Base-by-base conservation (phyloP, 805 yeast species). In the Zygosaccharomyces pseudorouxii region DNA sequence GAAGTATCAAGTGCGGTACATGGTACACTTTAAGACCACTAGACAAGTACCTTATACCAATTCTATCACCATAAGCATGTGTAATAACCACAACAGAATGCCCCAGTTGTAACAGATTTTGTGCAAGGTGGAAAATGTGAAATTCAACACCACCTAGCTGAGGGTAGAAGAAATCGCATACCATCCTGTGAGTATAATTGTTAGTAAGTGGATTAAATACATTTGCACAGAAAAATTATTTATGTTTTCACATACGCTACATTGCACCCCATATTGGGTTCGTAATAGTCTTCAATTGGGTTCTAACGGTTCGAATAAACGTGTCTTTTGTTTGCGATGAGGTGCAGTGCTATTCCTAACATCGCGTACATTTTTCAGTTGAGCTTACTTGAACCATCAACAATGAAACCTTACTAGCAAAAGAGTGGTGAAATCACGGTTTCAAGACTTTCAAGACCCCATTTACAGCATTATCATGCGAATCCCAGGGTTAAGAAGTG, bases 131-230 rank as follows among this genome's bases (percentile, higher is more conserved):
- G 65, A 88, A 89, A 14, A 92, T 86, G 64, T 93, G 99, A 53
- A 92, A 81, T 65, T 93, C 99, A 1, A 93, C 95, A 8, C 99
- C 99, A 3, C 99, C 99, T 0, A 97, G 85, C 64, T 93, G 99
- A 9, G 99, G 99, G 69, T 86, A 93, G 78, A 93, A 93, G 73
- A 89, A 93, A 68, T 93, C 99, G 38, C 95, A 86, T 3, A 90
- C 87, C 97, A 93, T 90, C 6, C 77, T 75, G 46, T 63, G 59
- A n/a, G 38, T 39, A 46, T 29, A 29, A 36, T 14, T 19, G 42
- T 11, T 30, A n/a, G 37, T 40, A 39, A 25, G 48, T 37, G 20
- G 29, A 45, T 38, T 36, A 14, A 12, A 28, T 2, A 11, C 28
- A 20, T 16, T 29, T n/a, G 27, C 20, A 38, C n/a, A 14, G 28